These are phyloP conservation scores for Candida succiphila DNA, from an alignment of 805 yeast species.

Conservation along the genomic window DNA sequence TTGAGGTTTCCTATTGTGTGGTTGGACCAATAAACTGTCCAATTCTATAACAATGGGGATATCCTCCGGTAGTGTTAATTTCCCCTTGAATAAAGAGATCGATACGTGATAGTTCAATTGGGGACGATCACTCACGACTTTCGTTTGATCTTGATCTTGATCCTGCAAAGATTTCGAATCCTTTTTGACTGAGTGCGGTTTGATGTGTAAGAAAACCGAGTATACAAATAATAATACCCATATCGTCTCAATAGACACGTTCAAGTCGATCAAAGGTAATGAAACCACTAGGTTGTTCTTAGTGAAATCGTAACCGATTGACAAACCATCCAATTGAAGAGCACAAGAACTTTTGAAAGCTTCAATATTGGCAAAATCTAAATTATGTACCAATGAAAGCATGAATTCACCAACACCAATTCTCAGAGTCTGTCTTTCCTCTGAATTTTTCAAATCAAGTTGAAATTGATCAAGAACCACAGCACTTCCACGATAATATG, in stretches of 20 bases:
- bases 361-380: conserved; percentile 11
- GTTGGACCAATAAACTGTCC: conserved; percentile 14
- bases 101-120: conserved; percentile 9
- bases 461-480: conserved; percentile 3
- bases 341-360: conserved; percentile 1
- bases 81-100: conserved; percentile 14
- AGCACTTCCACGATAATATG: conserved; percentile 17
- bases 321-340: conserved; percentile 5
- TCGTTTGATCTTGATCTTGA: background rate
- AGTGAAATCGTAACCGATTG: conserved; percentile 6
- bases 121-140: background rate
- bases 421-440: background rate
- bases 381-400: background rate
- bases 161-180: background rate
- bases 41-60: conserved; percentile 19
- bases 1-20: conserved; percentile 4
- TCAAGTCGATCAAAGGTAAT: conserved; percentile 17
- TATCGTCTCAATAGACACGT: conserved; percentile 18
- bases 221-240: conserved; percentile 21
- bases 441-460: conserved; percentile 4
- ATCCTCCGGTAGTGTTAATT: conserved; percentile 16
- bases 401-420: background rate
- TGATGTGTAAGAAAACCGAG: background rate
- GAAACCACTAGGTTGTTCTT: conserved; percentile 9
- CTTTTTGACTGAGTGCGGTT: background rate